A percentile compares a stretch with the other conserved stretches of the same genome.
These are phyloP conservation scores for Rhodotorula sp. DNA, from an alignment of 1,284 basidiomycete genomes.

Conservation along the genomic window DNA sequence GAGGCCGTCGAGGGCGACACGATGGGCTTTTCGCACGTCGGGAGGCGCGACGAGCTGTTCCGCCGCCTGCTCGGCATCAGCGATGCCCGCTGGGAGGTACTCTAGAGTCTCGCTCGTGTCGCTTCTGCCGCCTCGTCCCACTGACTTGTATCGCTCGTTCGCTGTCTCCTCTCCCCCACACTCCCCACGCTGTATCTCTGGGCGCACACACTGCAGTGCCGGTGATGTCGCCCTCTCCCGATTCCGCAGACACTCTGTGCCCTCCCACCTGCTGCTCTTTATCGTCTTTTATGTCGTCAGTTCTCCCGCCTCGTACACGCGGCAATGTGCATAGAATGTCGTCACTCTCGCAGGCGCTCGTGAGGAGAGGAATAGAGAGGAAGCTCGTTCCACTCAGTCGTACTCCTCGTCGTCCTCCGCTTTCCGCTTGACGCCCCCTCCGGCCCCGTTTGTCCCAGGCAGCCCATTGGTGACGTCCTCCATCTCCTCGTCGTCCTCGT, in stretches of 20 bases:
- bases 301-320: background rate
- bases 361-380: background rate
- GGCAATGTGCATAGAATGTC: background rate
- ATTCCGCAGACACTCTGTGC: background rate
- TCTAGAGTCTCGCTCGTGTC: slow-evolving; percentile 40
- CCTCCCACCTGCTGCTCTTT: too few species aligned
- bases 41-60: slow-evolving; percentile 54
- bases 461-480: slow-evolving; percentile 38
- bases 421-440: slow-evolving; percentile 28
- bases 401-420: slow-evolving; percentile 39
- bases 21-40: slow-evolving; percentile 51
- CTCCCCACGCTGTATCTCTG: background rate
- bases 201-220: too few species aligned
- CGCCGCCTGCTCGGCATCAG: slow-evolving; percentile 52
- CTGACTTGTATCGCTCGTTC: background rate
- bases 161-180: background rate
- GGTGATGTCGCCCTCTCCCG: background rate
- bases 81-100: slow-evolving; percentile 52
- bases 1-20: slow-evolving; percentile 45
- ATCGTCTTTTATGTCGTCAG: too few species aligned
- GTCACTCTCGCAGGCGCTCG: too few species aligned
- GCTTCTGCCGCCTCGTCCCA: too few species aligned
- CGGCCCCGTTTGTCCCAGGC: slow-evolving; percentile 3
- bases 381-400: slow-evolving; percentile 3
- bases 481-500: slow-evolving; percentile 44